phyloP scores from a whole-genome alignment of 2,329 filamentous ascomycete genomes.

The Coccinonectria pachysandricola region DNA sequence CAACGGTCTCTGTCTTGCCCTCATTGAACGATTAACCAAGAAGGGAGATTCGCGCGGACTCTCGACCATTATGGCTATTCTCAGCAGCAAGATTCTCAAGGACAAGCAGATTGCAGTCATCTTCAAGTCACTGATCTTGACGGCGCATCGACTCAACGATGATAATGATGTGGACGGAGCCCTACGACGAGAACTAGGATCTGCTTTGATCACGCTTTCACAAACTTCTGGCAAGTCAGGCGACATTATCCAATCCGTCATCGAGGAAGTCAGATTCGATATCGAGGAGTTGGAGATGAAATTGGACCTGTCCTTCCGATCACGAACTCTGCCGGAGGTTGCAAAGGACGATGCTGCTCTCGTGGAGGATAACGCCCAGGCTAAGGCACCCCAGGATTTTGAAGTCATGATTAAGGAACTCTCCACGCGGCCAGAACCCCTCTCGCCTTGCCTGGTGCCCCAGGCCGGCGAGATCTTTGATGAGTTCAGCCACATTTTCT shows the following conservation, averaged over 20 bases:
- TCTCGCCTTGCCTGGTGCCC: slow-evolving; percentile 43
- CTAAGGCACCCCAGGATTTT: slow-evolving; percentile 27
- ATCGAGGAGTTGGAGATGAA: slow-evolving; percentile 66
- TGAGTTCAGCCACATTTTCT: slow-evolving; percentile 49
- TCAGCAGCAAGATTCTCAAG: slow-evolving; percentile 49
- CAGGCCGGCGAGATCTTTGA: slow-evolving; percentile 43
- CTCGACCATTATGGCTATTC: slow-evolving; percentile 48
- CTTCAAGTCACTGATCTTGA: slow-evolving; percentile 54
- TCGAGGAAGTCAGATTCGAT: slow-evolving; percentile 59
- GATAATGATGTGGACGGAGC: slow-evolving; percentile 42
- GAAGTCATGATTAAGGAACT: slow-evolving; percentile 29
- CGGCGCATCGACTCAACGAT: slow-evolving; percentile 47
- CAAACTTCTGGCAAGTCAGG: slow-evolving; percentile 48
- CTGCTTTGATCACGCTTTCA: slow-evolving; percentile 55
- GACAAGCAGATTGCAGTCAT: slow-evolving; percentile 54
- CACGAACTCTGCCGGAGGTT: slow-evolving; percentile 38
- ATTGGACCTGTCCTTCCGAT: slow-evolving; percentile 59
- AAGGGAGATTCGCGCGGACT: slow-evolving; percentile 48
- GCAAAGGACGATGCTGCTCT: slow-evolving; percentile 37
- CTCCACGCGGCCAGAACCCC: slow-evolving; percentile 24
- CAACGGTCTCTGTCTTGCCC: slow-evolving; percentile 58
- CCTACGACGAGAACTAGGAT: slow-evolving; percentile 53
- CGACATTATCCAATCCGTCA: slow-evolving; percentile 54
- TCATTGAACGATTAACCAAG: slow-evolving; percentile 51
- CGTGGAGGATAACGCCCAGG: slow-evolving; percentile 14